Evolutionary conservation across 306 rosid genomes (phyloP), one percentile per base, ranked within the genome.

Genomic region (Neltuma alba): DNA sequence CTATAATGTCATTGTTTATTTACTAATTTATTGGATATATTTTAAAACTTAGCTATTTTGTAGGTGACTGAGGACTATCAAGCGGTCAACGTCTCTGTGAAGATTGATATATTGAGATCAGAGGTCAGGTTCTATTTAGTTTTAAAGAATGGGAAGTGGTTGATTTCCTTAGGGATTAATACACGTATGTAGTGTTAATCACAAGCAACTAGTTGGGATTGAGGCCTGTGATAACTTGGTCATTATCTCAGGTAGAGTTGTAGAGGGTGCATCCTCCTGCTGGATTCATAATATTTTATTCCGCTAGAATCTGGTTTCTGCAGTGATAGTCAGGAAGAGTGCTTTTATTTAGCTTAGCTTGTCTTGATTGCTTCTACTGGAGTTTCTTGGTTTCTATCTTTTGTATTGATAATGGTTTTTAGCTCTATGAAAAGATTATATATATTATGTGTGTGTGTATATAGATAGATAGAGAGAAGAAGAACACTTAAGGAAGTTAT

Each of bases 71-170:
- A 91, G 82, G 99, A 93, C 84, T 95, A 91, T 88, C 98, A 87
- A 85, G 95, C 99, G 12, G 99, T 95, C 78, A 95, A 95, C 20
- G 98, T 95, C 87, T 95, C 98, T 70, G 97, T 95, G 71, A 93
- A 91, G 79, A 52, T 85, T 23, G 74, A 69, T 69, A 69, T 69
- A 41, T 69, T 69, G 74, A 69, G 55, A 69, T 69, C 74, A 23
- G 74, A 69, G 74, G 74, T 69, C 21, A 42, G 74, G 14, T 41
- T 42, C 44, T 41, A 14, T 41, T 65, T 42, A 25, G 9, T 69
- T 23, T 69, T 9, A 37, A 42, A 69, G 36, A 25, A 69, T 42
- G 55, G 55, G 23, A 25, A 23, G 14, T 68, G n/a, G 2, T 68
- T 68, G 54, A 18, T 40, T 68, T 41, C 34, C 52, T 40, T 68